Percentiles rank a stretch among this genome's conserved stretches.
phyloP scores from a whole-genome alignment of 2,329 filamentous ascomycete species.

The Ambrosiella xylebori region DNA sequence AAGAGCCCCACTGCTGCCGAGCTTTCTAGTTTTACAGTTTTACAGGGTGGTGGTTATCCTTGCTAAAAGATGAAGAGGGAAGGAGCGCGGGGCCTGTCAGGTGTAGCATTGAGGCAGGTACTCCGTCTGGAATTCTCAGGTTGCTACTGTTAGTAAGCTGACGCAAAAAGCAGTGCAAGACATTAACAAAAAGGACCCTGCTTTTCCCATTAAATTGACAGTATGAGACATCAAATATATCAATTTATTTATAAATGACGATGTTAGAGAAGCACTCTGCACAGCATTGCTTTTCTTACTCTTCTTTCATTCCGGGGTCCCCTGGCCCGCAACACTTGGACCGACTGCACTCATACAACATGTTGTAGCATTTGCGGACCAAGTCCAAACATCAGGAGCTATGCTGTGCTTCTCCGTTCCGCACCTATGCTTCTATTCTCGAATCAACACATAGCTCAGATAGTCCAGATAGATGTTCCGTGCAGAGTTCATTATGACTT shows the following conservation, averaged over 20 bases:
- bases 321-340: not conserved
- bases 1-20: not conserved
- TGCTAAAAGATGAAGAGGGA: not conserved
- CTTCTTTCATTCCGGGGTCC: not conserved
- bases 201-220: not conserved
- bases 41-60: not conserved
- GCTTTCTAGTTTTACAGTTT: not conserved
- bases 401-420: not conserved
- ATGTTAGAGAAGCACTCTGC: not conserved
- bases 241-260: not conserved
- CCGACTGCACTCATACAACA: not conserved
- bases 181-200: not conserved
- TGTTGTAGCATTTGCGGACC: slow-evolving; percentile 1
- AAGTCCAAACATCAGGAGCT: slow-evolving; percentile 1
- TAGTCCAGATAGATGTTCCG: not conserved
- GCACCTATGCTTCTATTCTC: not conserved
- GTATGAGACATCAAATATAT: not conserved
- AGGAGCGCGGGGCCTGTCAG: not conserved
- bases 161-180: no score
- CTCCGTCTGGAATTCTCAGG: not conserved
- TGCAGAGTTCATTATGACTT: not conserved
- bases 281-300: not conserved
- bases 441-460: not conserved
- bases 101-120: not conserved
- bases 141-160: no score